Percentiles rank a stretch among this genome's conserved stretches.
phyloP scores from a whole-genome alignment of 2,329 filamentous ascomycete species.

The Venturia carpophila region DNA sequence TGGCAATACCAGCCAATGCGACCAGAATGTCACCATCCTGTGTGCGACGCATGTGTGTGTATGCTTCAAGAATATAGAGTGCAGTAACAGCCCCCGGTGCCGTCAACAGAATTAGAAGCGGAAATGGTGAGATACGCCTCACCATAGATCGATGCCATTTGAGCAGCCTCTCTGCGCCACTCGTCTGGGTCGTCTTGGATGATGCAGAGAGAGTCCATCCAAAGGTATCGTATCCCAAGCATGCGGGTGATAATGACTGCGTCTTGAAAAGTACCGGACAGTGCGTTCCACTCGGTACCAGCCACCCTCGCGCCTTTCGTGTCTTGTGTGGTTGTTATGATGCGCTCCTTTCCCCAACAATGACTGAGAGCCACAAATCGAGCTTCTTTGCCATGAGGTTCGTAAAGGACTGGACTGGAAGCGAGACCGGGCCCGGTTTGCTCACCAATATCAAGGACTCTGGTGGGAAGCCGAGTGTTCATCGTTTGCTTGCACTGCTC shows the following conservation, averaged over 20 bases:
- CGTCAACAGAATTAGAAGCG: not conserved
- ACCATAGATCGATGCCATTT: conserved; percentile 20
- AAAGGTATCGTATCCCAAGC: conserved; percentile 19
- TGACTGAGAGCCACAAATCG: conserved; percentile 16
- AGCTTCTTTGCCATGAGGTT: not conserved
- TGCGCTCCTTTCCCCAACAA: conserved; percentile 6
- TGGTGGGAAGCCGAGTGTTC: not conserved
- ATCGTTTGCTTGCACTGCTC: not conserved
- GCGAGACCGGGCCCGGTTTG: not conserved
- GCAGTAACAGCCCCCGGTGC: not conserved
- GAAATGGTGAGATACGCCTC: conserved; percentile 11
- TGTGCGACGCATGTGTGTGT: not conserved
- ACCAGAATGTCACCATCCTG: not conserved
- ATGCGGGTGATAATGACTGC: conserved; percentile 7
- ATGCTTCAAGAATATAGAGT: not conserved
- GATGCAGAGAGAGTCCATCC: conserved; percentile 22
- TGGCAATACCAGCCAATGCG: not conserved
- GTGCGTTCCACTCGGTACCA: not conserved
- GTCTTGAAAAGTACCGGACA: conserved; percentile 14
- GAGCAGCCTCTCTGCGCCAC: conserved; percentile 18
- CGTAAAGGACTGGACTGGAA: not conserved
- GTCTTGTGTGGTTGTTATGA: not conserved
- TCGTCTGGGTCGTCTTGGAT: conserved; percentile 20
- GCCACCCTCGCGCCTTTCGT: not conserved
- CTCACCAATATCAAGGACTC: not conserved